phyloP scores from a whole-genome alignment of 1,284 basidiomycete species.

The Chalciporus sp. region DNA sequence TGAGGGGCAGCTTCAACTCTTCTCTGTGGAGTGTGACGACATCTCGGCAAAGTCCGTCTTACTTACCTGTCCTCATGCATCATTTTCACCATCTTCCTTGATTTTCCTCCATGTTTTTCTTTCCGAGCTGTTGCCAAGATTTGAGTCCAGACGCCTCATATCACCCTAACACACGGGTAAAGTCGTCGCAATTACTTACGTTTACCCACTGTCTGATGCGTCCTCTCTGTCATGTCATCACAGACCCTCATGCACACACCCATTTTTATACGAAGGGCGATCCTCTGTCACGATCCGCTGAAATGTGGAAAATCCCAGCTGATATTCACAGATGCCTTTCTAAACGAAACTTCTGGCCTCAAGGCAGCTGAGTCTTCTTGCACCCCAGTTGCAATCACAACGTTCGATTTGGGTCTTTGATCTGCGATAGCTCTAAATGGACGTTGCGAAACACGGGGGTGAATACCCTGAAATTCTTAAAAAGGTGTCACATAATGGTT shows the following conservation, averaged over 20 bases:
- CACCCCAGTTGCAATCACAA: background rate
- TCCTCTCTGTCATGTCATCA: too few relatives aligned
- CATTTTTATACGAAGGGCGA: too few relatives aligned
- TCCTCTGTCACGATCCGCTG: too few relatives aligned
- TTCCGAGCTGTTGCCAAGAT: slow-evolving; percentile 27
- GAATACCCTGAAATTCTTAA: too few relatives aligned
- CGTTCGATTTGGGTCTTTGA: background rate
- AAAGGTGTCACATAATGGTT: background rate
- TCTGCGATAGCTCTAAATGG: background rate
- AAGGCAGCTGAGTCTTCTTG: background rate
- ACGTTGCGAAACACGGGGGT: too few relatives aligned
- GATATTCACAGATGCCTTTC: background rate
- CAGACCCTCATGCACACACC: too few relatives aligned
- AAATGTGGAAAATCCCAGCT: background rate
- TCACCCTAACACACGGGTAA: slow-evolving; percentile 24
- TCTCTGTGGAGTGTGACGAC: slow-evolving; percentile 6
- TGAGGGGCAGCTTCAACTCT: too few relatives aligned
- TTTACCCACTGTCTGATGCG: too few relatives aligned
- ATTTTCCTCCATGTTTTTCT: slow-evolving; percentile 22
- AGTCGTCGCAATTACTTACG: slow-evolving; percentile 10
- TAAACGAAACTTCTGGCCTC: background rate
- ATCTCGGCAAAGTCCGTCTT: slow-evolving; percentile 30
- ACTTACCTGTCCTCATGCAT: slow-evolving; percentile 11
- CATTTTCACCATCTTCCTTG: slow-evolving; percentile 9
- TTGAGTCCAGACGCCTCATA: slow-evolving; percentile 26